Base-by-base conservation (phyloP, 2,329 filamentous ascomycete species). In the Calonectria crousiana region DNA sequence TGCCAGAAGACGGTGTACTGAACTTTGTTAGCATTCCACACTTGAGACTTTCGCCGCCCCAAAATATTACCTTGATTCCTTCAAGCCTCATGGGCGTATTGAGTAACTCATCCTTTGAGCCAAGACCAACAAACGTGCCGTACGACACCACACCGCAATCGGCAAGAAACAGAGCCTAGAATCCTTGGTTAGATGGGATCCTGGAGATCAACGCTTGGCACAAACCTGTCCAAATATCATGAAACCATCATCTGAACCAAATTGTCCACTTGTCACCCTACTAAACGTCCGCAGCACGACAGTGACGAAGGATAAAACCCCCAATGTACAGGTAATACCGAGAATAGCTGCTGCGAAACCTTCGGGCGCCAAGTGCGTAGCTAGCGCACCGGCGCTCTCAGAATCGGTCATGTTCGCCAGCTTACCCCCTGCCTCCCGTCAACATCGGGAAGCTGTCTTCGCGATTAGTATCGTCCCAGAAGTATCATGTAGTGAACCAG, bases 111-210 rank as follows among this genome's bases (percentile, higher is more conserved):
- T 60, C 56, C 14, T 60, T 60, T 3, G 56, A 60, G 9, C 56
- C 56, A 20, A 60, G 56, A 13, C 56, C 56, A 41, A 60, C 56
- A 41, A 60, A 60, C 10, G 56, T 60, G 56, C 4, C 56, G 23
- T 60, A 60, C 6, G 56, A 60, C n/a, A 60, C 56, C n/a, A 60
- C 56, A 38, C 56, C 56, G 16, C 56, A 60, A 28, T 41, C 56
- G 23, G 56, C 56, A 23, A 60, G 32, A 26, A 38, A 60, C 11
- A 60, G 34, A 2, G 23, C 34, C 56, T 60, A 3, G 13, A 0
- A 26, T 18, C 0, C 23, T 8, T 9, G 1, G 9, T 60, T 16
- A 60, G 32, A n/a, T 6, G 9, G 20, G 6, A 41, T 14, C 11
- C 1, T 5, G 1, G 4, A 3, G 6, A 18, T 26, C 2, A 26